Evolutionary conservation across 2,329 filamentous ascomycete genomes (phyloP).

Genomic region (Teratosphaeria zuluensis): DNA sequence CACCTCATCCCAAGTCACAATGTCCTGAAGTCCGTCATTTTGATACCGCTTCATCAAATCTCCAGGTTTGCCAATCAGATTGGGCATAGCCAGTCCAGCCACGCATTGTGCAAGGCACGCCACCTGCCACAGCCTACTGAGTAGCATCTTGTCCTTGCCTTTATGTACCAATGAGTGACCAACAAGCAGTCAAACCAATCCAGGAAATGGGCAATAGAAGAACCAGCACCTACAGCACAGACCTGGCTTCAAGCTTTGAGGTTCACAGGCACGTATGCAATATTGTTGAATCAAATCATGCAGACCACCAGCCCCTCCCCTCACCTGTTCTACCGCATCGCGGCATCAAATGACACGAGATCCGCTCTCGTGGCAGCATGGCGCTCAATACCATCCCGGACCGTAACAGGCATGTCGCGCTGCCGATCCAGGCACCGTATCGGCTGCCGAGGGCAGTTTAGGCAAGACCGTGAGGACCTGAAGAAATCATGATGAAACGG

Average conservation of each 20-base stretch:
- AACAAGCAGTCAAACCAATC: not conserved
- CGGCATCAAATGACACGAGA: not conserved
- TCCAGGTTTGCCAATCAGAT: not conserved
- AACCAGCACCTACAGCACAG: not conserved
- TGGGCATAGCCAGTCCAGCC: not conserved
- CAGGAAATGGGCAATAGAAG: not conserved
- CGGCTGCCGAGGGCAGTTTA: not conserved
- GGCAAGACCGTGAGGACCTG: not conserved
- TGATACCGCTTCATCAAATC: not conserved
- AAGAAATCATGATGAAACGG: not conserved
- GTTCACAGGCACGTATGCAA: no score
- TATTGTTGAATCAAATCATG: not conserved
- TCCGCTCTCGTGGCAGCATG: not conserved
- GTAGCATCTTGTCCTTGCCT: not conserved
- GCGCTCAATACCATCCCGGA: not conserved
- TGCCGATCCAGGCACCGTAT: not conserved
- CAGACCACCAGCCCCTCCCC: not conserved
- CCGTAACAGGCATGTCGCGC: not conserved
- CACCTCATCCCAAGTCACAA: not conserved
- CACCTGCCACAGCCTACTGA: not conserved
- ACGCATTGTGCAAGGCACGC: not conserved
- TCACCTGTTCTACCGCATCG: not conserved
- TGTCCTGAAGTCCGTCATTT: not conserved
- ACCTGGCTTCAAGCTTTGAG: not conserved
- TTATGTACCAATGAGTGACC: not conserved